Conservation (phyloP, 371 early-diverging fungal species). For the Rhizopus stolonifer region DNA sequence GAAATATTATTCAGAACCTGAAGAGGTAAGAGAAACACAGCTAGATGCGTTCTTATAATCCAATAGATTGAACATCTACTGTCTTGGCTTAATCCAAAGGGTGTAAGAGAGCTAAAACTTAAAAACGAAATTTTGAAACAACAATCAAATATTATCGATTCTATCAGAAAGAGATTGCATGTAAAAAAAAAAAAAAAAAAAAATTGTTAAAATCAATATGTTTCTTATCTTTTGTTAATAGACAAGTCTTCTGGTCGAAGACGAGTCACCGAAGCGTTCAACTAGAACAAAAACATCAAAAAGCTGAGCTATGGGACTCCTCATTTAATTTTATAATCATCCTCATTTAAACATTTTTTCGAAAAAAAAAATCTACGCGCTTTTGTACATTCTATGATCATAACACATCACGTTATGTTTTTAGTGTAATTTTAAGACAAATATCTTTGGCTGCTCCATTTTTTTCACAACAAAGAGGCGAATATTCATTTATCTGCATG, state of each 20-base stretch:
- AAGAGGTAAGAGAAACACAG: constrained; percentile 37
- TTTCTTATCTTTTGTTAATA: neutral
- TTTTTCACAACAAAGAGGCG: no score
- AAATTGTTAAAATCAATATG: neutral
- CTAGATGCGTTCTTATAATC: neutral
- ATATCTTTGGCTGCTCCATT: no score
- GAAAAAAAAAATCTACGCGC: no score
- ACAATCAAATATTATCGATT: constrained; percentile 34
- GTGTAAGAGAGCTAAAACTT: constrained; percentile 41
- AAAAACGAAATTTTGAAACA: constrained; percentile 39
- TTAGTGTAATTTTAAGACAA: no score
- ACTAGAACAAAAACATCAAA: neutral
- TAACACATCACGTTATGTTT: no score
- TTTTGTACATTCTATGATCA: no score
- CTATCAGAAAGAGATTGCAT: constrained; percentile 39
- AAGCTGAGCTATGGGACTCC: neutral
- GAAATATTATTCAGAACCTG: constrained; percentile 50
- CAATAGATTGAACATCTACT: constrained; percentile 41
- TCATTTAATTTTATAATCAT: no score
- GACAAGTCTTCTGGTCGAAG: neutral
- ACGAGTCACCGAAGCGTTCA: neutral
- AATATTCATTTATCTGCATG: no score
- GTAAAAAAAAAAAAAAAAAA: constrained; percentile 11
- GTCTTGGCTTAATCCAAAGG: constrained; percentile 50
- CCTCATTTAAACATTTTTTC: no score